A percentile compares a stretch with the other conserved stretches of the same genome.
Conservation (phyloP, 306 rosid species). For the Arachis hypogaea region DNA sequence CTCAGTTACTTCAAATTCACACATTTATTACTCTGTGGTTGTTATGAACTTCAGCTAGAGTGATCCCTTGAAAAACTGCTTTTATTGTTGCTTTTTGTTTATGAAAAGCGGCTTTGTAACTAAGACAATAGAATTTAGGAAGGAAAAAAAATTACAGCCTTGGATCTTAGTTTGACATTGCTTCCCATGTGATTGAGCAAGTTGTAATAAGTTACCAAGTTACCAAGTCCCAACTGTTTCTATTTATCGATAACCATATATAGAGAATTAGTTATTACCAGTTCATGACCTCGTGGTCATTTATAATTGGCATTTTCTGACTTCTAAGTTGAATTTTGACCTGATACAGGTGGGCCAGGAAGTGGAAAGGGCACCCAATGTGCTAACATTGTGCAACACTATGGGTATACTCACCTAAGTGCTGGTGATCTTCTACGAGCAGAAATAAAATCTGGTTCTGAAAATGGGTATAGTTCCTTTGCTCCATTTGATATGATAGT, state of each 20-base stretch:
- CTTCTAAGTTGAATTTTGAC: slow-evolving; percentile 36
- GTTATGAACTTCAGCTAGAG: not conserved
- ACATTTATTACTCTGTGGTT: not conserved
- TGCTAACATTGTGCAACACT: slow-evolving; percentile 72
- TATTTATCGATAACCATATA: not conserved
- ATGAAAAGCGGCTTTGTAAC: slow-evolving; percentile 1
- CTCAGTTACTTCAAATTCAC: not conserved
- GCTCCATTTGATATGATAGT: slow-evolving; percentile 18
- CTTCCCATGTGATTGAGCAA: slow-evolving; percentile 16
- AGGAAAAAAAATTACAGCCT: not conserved
- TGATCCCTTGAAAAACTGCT: not conserved
- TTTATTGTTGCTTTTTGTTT: slow-evolving; percentile 14
- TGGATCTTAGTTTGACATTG: slow-evolving; percentile 11
- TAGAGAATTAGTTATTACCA: too few species aligned
- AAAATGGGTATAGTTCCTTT: slow-evolving; percentile 76
- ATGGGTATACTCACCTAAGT: slow-evolving; percentile 92
- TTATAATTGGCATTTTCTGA: slow-evolving; percentile 26
- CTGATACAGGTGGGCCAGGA: slow-evolving; percentile 90
- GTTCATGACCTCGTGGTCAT: not conserved
- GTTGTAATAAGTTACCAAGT: not conserved
- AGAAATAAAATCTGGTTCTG: slow-evolving; percentile 94
- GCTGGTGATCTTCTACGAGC: slow-evolving; percentile 99
- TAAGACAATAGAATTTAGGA: not conserved
- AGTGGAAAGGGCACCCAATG: slow-evolving; percentile 99
- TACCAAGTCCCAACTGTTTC: slow-evolving; percentile 3